Conservation (phyloP, 1,139 yeast genomes). For the Spencermartinsiella ligniputridi region DNA sequence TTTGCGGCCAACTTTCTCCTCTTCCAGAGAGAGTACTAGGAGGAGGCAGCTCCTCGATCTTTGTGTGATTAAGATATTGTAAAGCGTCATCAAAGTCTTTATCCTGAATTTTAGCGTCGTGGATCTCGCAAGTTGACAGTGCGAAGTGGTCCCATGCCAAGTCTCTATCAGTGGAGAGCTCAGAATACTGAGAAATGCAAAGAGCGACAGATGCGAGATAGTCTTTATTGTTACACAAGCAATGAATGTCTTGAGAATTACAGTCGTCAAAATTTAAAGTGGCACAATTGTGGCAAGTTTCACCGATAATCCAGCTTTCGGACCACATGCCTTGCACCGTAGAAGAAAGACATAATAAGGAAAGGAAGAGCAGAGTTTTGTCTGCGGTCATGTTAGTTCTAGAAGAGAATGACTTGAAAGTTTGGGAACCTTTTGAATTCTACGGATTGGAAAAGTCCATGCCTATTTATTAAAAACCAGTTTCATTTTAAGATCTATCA, state of each 20-base stretch:
- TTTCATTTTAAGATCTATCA: too few relatives aligned
- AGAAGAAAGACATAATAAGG: neutral
- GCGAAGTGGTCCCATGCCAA: slow-evolving; percentile 32
- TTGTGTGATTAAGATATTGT: slow-evolving; percentile 10
- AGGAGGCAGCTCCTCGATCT: slow-evolving; percentile 11
- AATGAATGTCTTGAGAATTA: slow-evolving; percentile 26
- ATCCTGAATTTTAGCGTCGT: slow-evolving; percentile 22
- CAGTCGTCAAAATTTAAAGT: slow-evolving; percentile 28
- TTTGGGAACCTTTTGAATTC: too few relatives aligned
- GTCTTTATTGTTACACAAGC: slow-evolving; percentile 30
- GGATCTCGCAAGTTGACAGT: slow-evolving; percentile 25
- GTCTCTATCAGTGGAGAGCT: slow-evolving; percentile 22
- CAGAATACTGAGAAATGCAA: slow-evolving; percentile 19
- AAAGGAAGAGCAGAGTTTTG: neutral
- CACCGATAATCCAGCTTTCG: slow-evolving; percentile 31
- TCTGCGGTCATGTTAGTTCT: too few relatives aligned
- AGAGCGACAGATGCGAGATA: slow-evolving; percentile 32
- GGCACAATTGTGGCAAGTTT: slow-evolving; percentile 30
- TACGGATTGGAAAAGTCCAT: too few relatives aligned
- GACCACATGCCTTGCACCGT: slow-evolving; percentile 32
- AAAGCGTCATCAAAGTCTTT: slow-evolving; percentile 22
- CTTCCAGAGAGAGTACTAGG: slow-evolving; percentile 5
- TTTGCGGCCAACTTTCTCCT: slow-evolving; percentile 3
- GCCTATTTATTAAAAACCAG: too few relatives aligned
- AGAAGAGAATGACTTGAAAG: too few relatives aligned